Evolutionary conservation across 306 rosid species (phyloP), one percentile per base, ranked within the genome.

Genomic region (Begonia fuchsioides): DNA sequence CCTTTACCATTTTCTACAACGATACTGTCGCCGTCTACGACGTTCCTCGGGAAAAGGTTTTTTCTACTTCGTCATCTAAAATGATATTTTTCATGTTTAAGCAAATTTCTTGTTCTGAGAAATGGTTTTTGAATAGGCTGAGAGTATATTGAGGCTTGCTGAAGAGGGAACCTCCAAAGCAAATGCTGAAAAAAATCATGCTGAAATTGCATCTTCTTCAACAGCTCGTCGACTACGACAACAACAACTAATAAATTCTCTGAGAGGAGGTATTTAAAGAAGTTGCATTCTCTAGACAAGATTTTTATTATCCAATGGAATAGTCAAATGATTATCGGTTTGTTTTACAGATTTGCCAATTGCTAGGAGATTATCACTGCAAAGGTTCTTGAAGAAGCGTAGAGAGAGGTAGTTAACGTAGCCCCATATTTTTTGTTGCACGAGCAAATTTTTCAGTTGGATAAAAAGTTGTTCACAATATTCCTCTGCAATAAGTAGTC

Each of bases 381-480:
- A 71, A 47, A 68, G 78, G 54, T 76, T 76, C 39, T 53, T 76
- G 35, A 78, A 64, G 67, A 76, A 71, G 55, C 82, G 82, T 40
- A 76, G 58, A 51, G 78, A 71, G 64, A 76, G 82, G 82, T 76
- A 67, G 53, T 41, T 26, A 26, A 26, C 7, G 7, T 26, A 26
- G 35, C 35, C 35, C 35, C 35, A 26, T 26, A 54, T 72, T 19
- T 19, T 19, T 19, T 19, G 26, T 19, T 19, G 26, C 26, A 19
- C 3, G 3, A 19, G 26, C 3, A 19, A 3, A 19, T 19, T 19
- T 19, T 19, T 19, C 3, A 19, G 26, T 19, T 1, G 26, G 3
- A 19, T 19, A 19, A 19, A 19, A 1, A 3, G 26, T 19, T 19
- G 26, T 19, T 19, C 26, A 19, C 26, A 19, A 19, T 19, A 19